Percentiles rank a stretch among this genome's conserved stretches.
Conservation (phyloP, 352 stramenopile genomes). For the Peronospora farinosa region DNA sequence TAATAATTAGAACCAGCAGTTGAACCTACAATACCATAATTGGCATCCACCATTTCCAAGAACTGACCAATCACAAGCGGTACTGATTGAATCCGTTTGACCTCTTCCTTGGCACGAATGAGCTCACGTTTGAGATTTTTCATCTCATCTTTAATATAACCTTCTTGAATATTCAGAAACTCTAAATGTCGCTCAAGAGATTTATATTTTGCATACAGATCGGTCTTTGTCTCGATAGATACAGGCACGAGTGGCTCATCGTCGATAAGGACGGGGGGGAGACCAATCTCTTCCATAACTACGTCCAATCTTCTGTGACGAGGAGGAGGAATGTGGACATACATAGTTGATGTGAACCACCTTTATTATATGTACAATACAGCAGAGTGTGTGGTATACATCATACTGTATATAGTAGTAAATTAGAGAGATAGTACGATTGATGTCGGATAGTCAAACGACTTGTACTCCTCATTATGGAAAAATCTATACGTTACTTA, state of each 20-base stretch:
- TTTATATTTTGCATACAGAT: slow-evolving; percentile 78
- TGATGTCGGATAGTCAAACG: too few species aligned
- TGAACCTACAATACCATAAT: slow-evolving; percentile 98
- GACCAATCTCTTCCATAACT: slow-evolving; percentile 58
- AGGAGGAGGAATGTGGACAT: background rate
- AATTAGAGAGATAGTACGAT: too few species aligned
- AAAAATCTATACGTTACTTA: too few species aligned
- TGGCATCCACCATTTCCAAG: slow-evolving; percentile 99
- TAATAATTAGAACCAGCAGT: slow-evolving; percentile 99
- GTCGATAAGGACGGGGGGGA: slow-evolving; percentile 30
- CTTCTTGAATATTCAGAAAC: slow-evolving; percentile 89
- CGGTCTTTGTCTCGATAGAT: slow-evolving; percentile 54
- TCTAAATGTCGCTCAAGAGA: slow-evolving; percentile 73
- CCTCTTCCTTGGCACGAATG: slow-evolving; percentile 98
- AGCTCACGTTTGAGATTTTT: slow-evolving; percentile 99
- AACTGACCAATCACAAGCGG: slow-evolving; percentile 99
- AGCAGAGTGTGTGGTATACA: too few species aligned
- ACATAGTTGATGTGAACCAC: background rate
- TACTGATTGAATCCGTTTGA: slow-evolving; percentile 99
- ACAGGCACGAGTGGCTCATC: slow-evolving; percentile 53
- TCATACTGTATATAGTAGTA: too few species aligned
- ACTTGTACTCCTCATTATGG: too few species aligned
- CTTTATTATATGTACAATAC: background rate
- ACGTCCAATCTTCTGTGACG: background rate
- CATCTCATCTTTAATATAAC: slow-evolving; percentile 99